Base-by-base conservation (phyloP, 129 eudicot genomes). In the Arctium minus region DNA sequence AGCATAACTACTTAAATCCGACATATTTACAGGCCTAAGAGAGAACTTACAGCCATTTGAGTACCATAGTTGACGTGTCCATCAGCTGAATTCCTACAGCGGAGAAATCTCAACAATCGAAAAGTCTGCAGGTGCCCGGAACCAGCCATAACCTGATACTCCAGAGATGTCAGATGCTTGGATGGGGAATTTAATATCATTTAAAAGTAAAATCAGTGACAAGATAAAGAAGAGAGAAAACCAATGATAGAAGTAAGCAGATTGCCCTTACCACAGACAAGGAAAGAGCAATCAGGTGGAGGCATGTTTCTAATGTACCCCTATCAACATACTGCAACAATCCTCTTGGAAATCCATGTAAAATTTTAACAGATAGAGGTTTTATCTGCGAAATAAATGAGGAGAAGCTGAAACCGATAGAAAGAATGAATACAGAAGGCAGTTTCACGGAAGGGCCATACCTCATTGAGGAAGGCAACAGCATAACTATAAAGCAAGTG, bases 91-190 rank as follows among this genome's bases (percentile, higher is more conserved):
- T 88, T 93, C 73, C 99, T 95, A 82, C 85, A 84, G 53, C 98
- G 97, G 5, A 96, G 90, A 86, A 88, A 96, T 86, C 89, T 96
- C 75, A 96, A 86, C 74, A 96, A 88, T 84, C 84, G 88, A 44
- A 96, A 92, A n/a, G 94, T 96, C 81, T 88, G 91, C 36, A 96
- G 86, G 75, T 96, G 90, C 50, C 99, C 99, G 7, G 99, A 91
- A 79, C 99, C 99, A 80, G 99, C 98, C 99, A 96, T 93, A 75
- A 96, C 99, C 99, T 96, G 90, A 81, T 73, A 72, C 50, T 74
- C 81, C 70, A 78, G 38, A 38, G 5, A 78, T 15, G 83, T 80
- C 71, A 84, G 50, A 77, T n/a, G 56, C n/a, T 53, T 44, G 38
- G 39, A 33, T 37, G 36, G n/a, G 10, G 5, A 71, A 6, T 37